These are phyloP conservation scores for Detonula confervacea DNA, from an alignment of 352 stramenopile species.

Conservation along the genomic window DNA sequence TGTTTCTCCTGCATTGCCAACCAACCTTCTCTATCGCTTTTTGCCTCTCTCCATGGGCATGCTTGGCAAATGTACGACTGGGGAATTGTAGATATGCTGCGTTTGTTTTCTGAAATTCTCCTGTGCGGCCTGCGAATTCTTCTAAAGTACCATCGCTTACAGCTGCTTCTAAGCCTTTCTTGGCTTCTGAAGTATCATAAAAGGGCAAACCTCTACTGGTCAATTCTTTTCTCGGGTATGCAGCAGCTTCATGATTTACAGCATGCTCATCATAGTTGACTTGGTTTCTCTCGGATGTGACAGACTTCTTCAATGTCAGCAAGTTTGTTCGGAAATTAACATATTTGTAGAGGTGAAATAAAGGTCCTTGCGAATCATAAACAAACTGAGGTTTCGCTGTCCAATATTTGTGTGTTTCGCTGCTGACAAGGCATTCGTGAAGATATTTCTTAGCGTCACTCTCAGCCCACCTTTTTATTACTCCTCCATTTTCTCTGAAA, in stretches of 20 bases:
- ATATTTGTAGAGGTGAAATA: constrained; percentile 4
- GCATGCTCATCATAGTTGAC: background rate
- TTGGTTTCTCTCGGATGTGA: background rate
- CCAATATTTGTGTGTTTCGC: background rate
- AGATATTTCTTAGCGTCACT: background rate
- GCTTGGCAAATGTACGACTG: background rate
- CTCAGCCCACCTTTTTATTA: background rate
- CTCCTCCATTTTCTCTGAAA: background rate
- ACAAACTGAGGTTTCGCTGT: background rate
- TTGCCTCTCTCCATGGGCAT: background rate
- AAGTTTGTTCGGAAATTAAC: constrained; percentile 4
- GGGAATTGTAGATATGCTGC: background rate
- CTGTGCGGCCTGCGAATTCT: background rate
- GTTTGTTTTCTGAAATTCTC: background rate
- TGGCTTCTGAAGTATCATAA: constrained; percentile 4
- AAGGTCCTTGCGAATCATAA: background rate
- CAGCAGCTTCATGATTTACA: background rate
- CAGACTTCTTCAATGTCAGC: background rate
- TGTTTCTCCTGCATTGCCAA: background rate
- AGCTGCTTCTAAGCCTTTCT: background rate
- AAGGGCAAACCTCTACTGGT: background rate
- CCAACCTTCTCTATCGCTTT: background rate
- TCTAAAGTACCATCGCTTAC: background rate
- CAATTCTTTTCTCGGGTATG: background rate
- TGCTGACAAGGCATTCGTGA: background rate